Evolutionary conservation across 169 alveolate species (phyloP).

Genomic region (Plasmodium inui): DNA sequence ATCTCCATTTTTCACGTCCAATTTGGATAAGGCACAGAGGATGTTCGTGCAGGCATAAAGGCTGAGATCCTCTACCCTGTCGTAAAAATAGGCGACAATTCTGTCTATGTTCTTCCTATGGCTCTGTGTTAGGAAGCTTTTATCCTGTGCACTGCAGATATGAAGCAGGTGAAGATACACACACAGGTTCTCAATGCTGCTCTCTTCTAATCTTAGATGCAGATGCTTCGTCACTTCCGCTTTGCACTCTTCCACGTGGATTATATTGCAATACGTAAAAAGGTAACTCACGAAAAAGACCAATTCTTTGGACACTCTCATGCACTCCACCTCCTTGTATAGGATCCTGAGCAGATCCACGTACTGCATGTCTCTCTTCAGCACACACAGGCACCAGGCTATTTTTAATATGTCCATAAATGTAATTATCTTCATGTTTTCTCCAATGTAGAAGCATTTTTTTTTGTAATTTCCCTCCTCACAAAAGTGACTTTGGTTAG

Average conservation of each 20-base stretch:
- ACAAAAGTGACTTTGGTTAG: neutral
- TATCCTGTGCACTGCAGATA: conserved; percentile 23
- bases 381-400: conserved; percentile 63
- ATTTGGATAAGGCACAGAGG: conserved; percentile 52
- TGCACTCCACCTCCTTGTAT: conserved; percentile 37
- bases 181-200: conserved; percentile 52
- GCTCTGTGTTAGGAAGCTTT: neutral
- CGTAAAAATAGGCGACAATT: conserved; percentile 30
- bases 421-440: conserved; percentile 47
- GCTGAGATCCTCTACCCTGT: conserved; percentile 28
- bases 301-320: conserved; percentile 25
- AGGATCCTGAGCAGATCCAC: conserved; percentile 44
- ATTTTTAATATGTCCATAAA: conserved; percentile 43
- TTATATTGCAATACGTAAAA: conserved; percentile 35
- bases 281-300: conserved; percentile 40
- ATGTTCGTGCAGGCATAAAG: conserved; percentile 32
- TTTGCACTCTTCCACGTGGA: conserved; percentile 49
- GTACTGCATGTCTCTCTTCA: conserved; percentile 17
- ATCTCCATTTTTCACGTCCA: conserved; percentile 41
- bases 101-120: conserved; percentile 41
- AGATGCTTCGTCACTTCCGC: conserved; percentile 12
- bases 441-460: conserved; percentile 17
- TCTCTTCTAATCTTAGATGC: neutral
- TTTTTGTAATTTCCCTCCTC: neutral
- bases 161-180: conserved; percentile 57